phyloP scores from a whole-genome alignment of 2,329 filamentous ascomycete genomes.

The Dothidotthia symphoricarpi region DNA sequence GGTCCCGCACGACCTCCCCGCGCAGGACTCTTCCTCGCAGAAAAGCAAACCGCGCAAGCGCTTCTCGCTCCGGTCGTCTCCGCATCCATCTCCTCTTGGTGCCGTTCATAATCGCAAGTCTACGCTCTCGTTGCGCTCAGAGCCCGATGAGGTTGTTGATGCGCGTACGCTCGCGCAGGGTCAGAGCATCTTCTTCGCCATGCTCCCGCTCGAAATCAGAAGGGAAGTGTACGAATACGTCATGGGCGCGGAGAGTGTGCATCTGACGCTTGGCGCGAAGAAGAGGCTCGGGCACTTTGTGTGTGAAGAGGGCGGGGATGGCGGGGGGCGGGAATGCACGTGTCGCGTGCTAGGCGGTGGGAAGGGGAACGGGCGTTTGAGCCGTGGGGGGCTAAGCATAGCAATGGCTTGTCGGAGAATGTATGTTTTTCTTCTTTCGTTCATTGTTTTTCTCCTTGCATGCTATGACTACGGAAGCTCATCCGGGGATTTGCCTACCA shows the following conservation, averaged over 20 bases:
- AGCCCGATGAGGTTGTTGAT: slow-evolving; percentile 23
- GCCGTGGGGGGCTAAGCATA: slow-evolving; percentile 12
- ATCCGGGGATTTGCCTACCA: slow-evolving; percentile 7
- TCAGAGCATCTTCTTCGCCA: slow-evolving; percentile 31
- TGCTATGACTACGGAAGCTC: too few species aligned
- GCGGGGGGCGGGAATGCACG: slow-evolving; percentile 15
- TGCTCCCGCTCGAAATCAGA: slow-evolving; percentile 34
- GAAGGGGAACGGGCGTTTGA: slow-evolving; percentile 14
- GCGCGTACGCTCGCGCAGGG: slow-evolving; percentile 28
- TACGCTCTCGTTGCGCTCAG: slow-evolving; percentile 19
- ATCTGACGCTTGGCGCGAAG: slow-evolving; percentile 32
- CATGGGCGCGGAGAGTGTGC: slow-evolving; percentile 29
- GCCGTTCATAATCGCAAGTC: slow-evolving; percentile 19
- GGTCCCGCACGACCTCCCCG: slow-evolving; percentile 28
- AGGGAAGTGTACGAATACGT: slow-evolving; percentile 35
- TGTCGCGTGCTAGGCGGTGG: slow-evolving; percentile 35
- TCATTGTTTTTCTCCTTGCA: neutral
- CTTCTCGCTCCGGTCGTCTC: slow-evolving; percentile 8
- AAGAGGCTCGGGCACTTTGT: slow-evolving; percentile 35
- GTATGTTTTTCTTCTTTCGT: slow-evolving; percentile 17
- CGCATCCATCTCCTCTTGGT: neutral
- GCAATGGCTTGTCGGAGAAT: slow-evolving; percentile 29
- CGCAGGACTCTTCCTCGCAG: slow-evolving; percentile 2
- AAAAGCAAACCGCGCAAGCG: slow-evolving; percentile 17
- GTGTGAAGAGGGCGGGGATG: slow-evolving; percentile 23